Conservation (phyloP, 305 asterid genomes). For the Striga hermonthica region DNA sequence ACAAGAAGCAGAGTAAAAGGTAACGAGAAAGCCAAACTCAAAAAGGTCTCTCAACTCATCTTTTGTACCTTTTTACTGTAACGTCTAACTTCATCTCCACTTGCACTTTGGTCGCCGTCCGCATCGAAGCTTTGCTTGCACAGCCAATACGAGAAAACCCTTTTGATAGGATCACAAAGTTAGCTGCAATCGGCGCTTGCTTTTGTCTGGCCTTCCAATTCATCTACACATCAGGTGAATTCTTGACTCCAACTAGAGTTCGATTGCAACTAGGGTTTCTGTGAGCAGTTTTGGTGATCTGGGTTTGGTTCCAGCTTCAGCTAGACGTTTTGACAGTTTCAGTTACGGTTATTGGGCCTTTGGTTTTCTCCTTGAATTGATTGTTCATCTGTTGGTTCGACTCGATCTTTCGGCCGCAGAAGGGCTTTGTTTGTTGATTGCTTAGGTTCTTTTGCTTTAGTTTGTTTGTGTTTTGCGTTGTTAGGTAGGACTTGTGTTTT, state of each 20-base stretch:
- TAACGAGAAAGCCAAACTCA: slow-evolving; percentile 4
- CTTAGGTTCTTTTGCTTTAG: too few species aligned
- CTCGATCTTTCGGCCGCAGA: too few species aligned
- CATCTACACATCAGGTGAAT: slow-evolving; percentile 27
- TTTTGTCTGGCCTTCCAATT: slow-evolving; percentile 1
- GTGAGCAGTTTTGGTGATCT: slow-evolving; percentile 34
- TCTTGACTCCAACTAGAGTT: not conserved
- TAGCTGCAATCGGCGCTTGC: slow-evolving; percentile 8
- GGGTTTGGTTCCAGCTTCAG: too few species aligned
- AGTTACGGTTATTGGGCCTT: too few species aligned
- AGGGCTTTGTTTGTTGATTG: too few species aligned
- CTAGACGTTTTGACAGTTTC: too few species aligned
- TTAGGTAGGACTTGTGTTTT: too few species aligned
- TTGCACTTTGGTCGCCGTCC: slow-evolving; percentile 8
- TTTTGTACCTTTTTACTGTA: not conserved
- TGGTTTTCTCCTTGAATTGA: too few species aligned
- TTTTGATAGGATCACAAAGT: slow-evolving; percentile 19
- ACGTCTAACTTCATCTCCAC: not conserved
- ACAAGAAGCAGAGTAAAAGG: slow-evolving; percentile 7
- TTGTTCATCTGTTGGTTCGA: too few species aligned
- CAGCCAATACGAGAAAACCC: slow-evolving; percentile 1
- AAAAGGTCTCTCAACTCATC: slow-evolving; percentile 18
- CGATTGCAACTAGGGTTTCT: slow-evolving; percentile 24
- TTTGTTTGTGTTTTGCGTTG: too few species aligned
- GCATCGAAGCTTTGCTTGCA: slow-evolving; percentile 3